Conservation (phyloP, 164 flowering plant genomes). For the Buxus sempervirens region DNA sequence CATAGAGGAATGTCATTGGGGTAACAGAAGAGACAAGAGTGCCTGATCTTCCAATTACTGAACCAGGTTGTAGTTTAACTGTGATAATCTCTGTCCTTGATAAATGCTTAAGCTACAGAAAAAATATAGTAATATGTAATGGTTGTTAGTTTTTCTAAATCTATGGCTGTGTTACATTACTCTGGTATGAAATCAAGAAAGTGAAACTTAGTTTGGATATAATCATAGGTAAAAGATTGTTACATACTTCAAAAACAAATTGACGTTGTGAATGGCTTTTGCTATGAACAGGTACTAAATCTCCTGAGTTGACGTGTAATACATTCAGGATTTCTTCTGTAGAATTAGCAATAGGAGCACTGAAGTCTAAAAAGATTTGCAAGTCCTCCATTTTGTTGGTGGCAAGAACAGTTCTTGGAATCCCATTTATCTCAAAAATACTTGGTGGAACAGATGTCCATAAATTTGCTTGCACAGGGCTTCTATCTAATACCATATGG, state of each 20-base stretch:
- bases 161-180: not conserved
- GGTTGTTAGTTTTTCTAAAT: not conserved
- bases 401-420: slow-evolving; percentile 49
- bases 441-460: slow-evolving; percentile 58
- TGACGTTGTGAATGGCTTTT: slow-evolving; percentile 36
- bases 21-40: slow-evolving; percentile 35
- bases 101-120: slow-evolving; percentile 43
- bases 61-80: slow-evolving; percentile 29
- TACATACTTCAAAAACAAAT: slow-evolving; percentile 43
- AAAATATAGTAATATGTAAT: not conserved
- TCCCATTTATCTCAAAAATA: slow-evolving; percentile 37
- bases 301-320: slow-evolving; percentile 33
- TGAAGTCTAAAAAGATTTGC: slow-evolving; percentile 52
- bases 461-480: slow-evolving; percentile 45
- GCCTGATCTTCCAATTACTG: slow-evolving; percentile 43
- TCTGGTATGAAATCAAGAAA: not conserved
- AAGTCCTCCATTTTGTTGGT: slow-evolving; percentile 47
- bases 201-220: not conserved
- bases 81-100: slow-evolving; percentile 39
- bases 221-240: not conserved
- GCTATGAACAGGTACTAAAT: slow-evolving; percentile 23
- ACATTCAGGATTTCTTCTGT: slow-evolving; percentile 39
- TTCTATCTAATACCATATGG: slow-evolving; percentile 40
- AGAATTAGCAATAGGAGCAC: slow-evolving; percentile 39
- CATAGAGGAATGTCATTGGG: slow-evolving; percentile 45